These are phyloP conservation scores for Cyberlindnera amylophila DNA, from an alignment of 805 yeast genomes.

Conservation along the genomic window DNA sequence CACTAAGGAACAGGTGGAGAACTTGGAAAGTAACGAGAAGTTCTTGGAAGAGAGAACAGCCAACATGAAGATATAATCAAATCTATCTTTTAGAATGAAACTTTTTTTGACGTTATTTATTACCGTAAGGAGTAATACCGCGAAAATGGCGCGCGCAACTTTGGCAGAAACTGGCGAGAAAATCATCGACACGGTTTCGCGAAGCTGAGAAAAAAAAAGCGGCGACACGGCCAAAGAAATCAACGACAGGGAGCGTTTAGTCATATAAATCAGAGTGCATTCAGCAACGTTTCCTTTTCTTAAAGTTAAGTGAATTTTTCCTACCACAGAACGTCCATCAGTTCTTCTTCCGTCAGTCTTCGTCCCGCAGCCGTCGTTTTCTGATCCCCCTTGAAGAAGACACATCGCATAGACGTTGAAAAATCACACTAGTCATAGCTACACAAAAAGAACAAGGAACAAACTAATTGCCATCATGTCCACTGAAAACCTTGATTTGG, in stretches of 20 bases:
- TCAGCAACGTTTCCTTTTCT: too few relatives aligned
- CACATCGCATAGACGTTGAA: neutral
- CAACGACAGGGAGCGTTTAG: neutral
- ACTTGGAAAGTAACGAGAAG: slow-evolving; percentile 34
- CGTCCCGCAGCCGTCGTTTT: too few relatives aligned
- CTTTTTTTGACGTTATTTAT: slow-evolving; percentile 1
- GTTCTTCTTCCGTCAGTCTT: too few relatives aligned
- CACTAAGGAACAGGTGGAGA: slow-evolving; percentile 42
- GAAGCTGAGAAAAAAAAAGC: neutral
- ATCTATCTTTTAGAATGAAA: neutral
- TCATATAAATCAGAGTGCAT: too few relatives aligned
- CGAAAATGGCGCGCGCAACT: neutral
- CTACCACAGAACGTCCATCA: too few relatives aligned
- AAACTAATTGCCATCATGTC: slow-evolving; percentile 9
- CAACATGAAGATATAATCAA: slow-evolving; percentile 9
- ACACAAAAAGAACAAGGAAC: neutral
- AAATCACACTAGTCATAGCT: neutral
- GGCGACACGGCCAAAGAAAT: neutral
- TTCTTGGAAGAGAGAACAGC: slow-evolving; percentile 30
- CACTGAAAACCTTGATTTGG: slow-evolving; percentile 31
- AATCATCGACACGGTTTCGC: neutral
- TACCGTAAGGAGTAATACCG: neutral
- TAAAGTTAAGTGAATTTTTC: too few relatives aligned
- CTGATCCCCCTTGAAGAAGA: too few relatives aligned
- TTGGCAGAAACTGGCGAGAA: neutral